Evolutionary conservation across 768 basidiomycete genomes (phyloP).

Genomic region (Favolaschia claudopus): DNA sequence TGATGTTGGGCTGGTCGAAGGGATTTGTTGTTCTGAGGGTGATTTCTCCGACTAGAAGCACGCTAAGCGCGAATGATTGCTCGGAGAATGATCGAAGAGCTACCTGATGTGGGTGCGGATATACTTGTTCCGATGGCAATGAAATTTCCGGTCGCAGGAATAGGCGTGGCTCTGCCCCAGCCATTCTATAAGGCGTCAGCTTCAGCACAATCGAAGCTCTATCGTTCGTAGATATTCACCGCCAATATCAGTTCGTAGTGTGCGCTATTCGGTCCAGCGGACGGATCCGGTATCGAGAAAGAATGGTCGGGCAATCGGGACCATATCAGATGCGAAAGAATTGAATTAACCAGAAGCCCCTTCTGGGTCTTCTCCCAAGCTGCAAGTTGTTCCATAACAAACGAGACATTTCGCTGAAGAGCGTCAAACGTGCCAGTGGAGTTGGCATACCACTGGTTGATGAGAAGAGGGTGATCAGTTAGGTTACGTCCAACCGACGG

Average conservation of each 20-base stretch:
- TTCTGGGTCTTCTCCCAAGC: neutral
- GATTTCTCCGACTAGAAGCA: conserved; percentile 34
- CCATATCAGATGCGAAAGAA: conserved; percentile 21
- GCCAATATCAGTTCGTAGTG: conserved; percentile 30
- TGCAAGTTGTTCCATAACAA: neutral
- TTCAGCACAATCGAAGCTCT: too few relatives aligned
- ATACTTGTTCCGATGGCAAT: conserved; percentile 15
- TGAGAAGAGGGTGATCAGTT: neutral
- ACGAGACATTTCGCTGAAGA: neutral
- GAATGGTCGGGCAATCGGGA: neutral
- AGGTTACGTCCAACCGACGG: conserved; percentile 35
- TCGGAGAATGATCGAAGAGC: neutral
- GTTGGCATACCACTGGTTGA: neutral
- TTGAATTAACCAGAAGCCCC: conserved; percentile 3
- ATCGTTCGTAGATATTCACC: too few relatives aligned
- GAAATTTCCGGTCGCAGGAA: conserved; percentile 19
- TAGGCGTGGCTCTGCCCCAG: neutral
- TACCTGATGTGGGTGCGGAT: conserved; percentile 27
- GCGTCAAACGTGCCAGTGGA: neutral
- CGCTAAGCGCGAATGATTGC: neutral
- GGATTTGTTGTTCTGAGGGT: conserved; percentile 47
- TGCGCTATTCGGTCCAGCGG: conserved; percentile 27
- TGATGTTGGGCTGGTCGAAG: conserved; percentile 52
- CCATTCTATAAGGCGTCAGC: too few relatives aligned
- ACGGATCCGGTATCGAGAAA: conserved; percentile 27